Evolutionary conservation across 495 filamentous ascomycete species (phyloP), one percentile per base, ranked within the genome.

Genomic region (Pseudevernia furfuracea): DNA sequence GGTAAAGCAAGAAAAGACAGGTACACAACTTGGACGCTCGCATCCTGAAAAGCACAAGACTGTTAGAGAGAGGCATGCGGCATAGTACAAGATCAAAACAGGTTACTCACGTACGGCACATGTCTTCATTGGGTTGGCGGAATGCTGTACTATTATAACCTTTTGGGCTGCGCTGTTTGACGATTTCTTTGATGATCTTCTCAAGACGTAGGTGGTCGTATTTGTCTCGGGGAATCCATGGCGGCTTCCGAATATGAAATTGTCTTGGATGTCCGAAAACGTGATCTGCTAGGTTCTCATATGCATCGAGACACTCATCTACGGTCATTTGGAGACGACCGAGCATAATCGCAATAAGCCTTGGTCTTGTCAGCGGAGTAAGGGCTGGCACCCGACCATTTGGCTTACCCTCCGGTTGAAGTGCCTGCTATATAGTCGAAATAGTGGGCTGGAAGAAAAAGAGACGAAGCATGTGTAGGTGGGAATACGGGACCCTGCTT

Each of bases 391-490:
- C 8, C 34, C 58, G 65, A 59, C 67, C 73, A 44, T 21, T 21
- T 44, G 19, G 41, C 52, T 55, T 55, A 55, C 74, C 76, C 76
- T 65, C 75, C 75, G 14, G 76, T 78, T 55, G 68, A 73, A 8
- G 76, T 78, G 3, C 75, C 76, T 2, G 67, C 71, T 25, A 78
- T 74, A 37, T 74, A 73, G 66, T 78, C 75, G 48, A 78, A 77
- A 60, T 78, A 73, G 34, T 77, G 73, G 65, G 76, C 76, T 17
- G 76, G 76, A 17, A 71, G 59, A 21, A 36, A 72, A 48, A 21
- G 32, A 10, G 53, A 53, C 15, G 60, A 58, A 5, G 32, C 6
- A 46, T n/a, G 8, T 28, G 12, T 5, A 14, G 44, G 48, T 23
- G 12, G 30, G 30, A 55, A 32, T 0, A 53, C 25, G 8, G 34